Percentiles rank a stretch among this genome's conserved stretches.
Evolutionary conservation across 2,329 filamentous ascomycete genomes (phyloP).

Genomic region (Fusarium albidum): DNA sequence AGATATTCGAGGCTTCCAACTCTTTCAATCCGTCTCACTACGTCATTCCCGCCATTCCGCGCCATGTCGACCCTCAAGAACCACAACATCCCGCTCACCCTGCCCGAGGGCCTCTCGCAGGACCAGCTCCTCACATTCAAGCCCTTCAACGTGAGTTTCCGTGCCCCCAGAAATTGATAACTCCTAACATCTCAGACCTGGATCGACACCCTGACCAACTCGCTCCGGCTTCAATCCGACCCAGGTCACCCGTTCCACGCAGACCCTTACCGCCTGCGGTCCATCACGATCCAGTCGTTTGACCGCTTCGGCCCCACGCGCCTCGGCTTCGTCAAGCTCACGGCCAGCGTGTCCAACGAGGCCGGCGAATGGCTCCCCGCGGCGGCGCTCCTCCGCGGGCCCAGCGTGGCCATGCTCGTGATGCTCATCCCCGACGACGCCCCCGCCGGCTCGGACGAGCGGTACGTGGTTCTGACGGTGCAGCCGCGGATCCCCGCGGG

Average conservation of each 20-base stretch:
- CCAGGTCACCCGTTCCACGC: constrained; percentile 60
- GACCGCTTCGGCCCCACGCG: constrained; percentile 58
- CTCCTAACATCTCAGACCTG: constrained; percentile 51
- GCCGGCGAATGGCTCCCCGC: constrained; percentile 61
- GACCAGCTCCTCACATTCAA: constrained; percentile 56
- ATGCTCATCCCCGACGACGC: constrained; percentile 63
- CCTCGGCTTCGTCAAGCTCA: constrained; percentile 66
- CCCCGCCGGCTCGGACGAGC: constrained; percentile 50
- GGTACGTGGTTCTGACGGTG: constrained; percentile 66
- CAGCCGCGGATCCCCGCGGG: constrained; percentile 66
- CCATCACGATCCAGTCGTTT: constrained; percentile 61
- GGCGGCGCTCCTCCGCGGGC: constrained; percentile 64
- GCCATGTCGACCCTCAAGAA: constrained; percentile 35
- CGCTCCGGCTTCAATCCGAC: constrained; percentile 55
- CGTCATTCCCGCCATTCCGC: constrained; percentile 4
- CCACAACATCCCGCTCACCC: constrained; percentile 50
- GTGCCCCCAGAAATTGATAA: no score
- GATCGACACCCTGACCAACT: constrained; percentile 56
- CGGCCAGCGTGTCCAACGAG: constrained; percentile 56
- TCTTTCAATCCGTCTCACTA: constrained; percentile 2
- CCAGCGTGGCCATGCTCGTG: constrained; percentile 68
- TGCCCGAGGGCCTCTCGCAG: constrained; percentile 54
- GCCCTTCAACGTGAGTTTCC: constrained; percentile 56
- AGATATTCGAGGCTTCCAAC: constrained; percentile 6
- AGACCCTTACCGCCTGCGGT: constrained; percentile 61